Conservation (phyloP, 306 rosid species). For the Gynostemma pentaphyllum region DNA sequence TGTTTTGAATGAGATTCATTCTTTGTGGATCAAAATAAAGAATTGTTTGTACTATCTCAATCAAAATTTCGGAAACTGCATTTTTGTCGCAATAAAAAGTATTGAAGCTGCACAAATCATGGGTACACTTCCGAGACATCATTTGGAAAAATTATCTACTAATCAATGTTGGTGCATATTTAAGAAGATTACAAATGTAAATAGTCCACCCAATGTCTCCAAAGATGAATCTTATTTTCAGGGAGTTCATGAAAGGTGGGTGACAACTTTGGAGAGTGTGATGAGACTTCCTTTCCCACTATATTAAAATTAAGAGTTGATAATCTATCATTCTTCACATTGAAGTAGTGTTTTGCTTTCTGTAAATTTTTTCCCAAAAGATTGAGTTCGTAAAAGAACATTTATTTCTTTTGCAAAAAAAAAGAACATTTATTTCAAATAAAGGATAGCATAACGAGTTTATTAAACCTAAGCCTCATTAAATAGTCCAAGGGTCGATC, state of each 20-base stretch:
- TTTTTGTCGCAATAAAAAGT: neutral
- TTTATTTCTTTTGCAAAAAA: neutral
- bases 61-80: neutral
- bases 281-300: neutral
- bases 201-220: neutral
- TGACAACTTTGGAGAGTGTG: neutral
- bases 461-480: too few species aligned
- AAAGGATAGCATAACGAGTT: constrained; percentile 8
- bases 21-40: neutral
- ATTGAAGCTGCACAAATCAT: neutral
- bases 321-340: neutral
- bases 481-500: too few species aligned
- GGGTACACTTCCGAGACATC: neutral
- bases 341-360: constrained; percentile 17
- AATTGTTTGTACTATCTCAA: neutral
- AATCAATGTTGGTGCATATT: constrained; percentile 10
- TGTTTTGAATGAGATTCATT: constrained; percentile 8
- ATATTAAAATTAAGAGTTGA: constrained; percentile 9
- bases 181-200: neutral
- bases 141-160: neutral
- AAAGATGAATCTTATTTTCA: neutral
- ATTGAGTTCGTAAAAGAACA: neutral
- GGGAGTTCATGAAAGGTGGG: neutral
- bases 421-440: constrained; percentile 3
- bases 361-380: constrained; percentile 10